phyloP scores from a whole-genome alignment of 2,329 filamentous ascomycete genomes.

The Aspergillus pseudoviridinutans region DNA sequence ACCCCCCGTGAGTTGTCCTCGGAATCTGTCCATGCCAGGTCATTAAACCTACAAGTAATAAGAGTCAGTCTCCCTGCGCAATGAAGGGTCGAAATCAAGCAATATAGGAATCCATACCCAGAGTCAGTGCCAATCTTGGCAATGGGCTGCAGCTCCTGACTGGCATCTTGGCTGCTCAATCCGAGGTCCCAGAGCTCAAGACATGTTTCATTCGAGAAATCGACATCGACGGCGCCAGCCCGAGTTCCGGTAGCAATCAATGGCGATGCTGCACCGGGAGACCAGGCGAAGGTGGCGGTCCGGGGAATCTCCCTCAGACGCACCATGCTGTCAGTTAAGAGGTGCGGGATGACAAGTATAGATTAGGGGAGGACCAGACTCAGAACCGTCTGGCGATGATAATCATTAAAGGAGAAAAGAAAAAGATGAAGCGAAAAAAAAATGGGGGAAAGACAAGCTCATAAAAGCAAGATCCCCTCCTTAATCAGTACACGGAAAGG shows the following conservation, averaged over 20 bases:
- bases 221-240: constrained; percentile 89
- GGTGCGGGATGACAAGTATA: constrained; percentile 18
- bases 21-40: constrained; percentile 88
- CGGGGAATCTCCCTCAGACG: constrained; percentile 92
- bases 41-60: constrained; percentile 70
- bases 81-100: neutral
- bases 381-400: constrained; percentile 8
- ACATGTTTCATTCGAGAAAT: constrained; percentile 96
- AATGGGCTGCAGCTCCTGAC: constrained; percentile 78
- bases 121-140: constrained; percentile 83
- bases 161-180: constrained; percentile 70
- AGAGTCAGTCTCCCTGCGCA: constrained; percentile 18
- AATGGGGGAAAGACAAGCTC: constrained; percentile 5
- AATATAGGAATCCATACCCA: constrained; percentile 55
- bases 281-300: constrained; percentile 97
- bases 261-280: constrained; percentile 71
- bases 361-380: constrained; percentile 18
- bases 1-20: constrained; percentile 78
- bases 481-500: constrained; percentile 27
- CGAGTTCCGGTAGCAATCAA: constrained; percentile 90
- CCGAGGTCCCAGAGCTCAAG: constrained; percentile 94
- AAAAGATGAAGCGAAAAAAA: constrained; percentile 5
- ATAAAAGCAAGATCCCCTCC: constrained; percentile 22
- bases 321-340: constrained; percentile 64
- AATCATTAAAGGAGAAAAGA: constrained; percentile 16